Conservation (phyloP, 257 asterid species). For the Jaltomata sinuosa region DNA sequence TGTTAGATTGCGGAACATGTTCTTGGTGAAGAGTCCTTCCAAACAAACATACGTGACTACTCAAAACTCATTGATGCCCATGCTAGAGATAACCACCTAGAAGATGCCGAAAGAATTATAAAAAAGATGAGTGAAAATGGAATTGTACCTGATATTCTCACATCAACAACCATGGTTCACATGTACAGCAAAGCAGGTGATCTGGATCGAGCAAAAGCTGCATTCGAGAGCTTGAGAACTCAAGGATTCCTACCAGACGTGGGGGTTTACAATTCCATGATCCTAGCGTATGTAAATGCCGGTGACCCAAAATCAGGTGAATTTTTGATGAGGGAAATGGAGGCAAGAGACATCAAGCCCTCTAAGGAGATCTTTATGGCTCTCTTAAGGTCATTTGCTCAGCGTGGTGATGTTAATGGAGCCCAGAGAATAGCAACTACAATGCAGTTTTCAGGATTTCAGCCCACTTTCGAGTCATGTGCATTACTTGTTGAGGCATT, state of each 20-base stretch:
- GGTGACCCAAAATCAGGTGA: conserved; percentile 35
- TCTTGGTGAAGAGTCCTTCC: conserved; percentile 67
- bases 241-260: conserved; percentile 57
- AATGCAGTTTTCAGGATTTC: conserved; percentile 47
- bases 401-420: conserved; percentile 18
- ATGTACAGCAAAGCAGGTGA: conserved; percentile 70
- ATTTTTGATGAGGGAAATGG: conserved; percentile 51
- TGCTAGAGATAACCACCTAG: conserved; percentile 35
- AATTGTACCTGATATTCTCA: conserved; percentile 49
- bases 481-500: conserved; percentile 54
- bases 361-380: conserved; percentile 56
- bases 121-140: conserved; percentile 66
- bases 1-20: conserved; percentile 66
- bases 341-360: conserved; percentile 33
- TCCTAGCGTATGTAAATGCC: conserved; percentile 61
- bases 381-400: conserved; percentile 47
- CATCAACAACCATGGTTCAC: conserved; percentile 35
- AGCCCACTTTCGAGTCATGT: conserved; percentile 39
- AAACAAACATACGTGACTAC: conserved; percentile 59
- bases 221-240: conserved; percentile 35
- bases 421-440: conserved; percentile 34
- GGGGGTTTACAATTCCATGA: conserved; percentile 47
- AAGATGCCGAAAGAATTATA: conserved; percentile 71
- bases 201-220: conserved; percentile 41
- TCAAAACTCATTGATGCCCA: conserved; percentile 55